phyloP scores from a whole-genome alignment of 129 eudicot genomes.

The Artemisia argyi region DNA sequence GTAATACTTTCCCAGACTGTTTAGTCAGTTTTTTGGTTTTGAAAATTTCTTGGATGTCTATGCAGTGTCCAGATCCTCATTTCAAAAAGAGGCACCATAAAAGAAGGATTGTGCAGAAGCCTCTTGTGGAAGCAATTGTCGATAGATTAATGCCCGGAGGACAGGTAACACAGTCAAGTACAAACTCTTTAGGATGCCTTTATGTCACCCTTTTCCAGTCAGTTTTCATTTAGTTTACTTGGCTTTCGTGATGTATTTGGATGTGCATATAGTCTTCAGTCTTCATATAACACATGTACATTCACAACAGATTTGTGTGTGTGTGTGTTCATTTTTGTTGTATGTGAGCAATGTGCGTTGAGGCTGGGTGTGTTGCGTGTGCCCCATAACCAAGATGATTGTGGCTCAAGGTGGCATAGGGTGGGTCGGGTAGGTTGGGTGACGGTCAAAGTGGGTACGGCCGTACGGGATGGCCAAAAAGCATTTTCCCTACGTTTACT shows the following conservation, averaged over 20 bases:
- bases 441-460: too few species aligned
- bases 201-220: background rate
- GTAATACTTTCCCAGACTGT: background rate
- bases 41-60: background rate
- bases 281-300: background rate
- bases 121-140: constrained; percentile 77
- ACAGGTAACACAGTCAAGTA: constrained; percentile 53
- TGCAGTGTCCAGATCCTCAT: constrained; percentile 99
- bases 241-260: background rate
- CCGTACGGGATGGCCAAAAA: background rate
- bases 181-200: background rate
- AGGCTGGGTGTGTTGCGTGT: too few species aligned
- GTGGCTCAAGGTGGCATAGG: too few species aligned
- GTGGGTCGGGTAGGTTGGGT: too few species aligned
- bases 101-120: constrained; percentile 93
- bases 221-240: background rate
- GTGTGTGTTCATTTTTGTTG: too few species aligned
- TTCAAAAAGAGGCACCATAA: constrained; percentile 86
- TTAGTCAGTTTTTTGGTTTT: background rate
- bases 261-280: background rate
- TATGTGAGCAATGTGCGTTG: too few species aligned
- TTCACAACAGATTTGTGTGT: background rate
- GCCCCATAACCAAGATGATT: too few species aligned
- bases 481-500: background rate
- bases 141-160: constrained; percentile 66